Conservation (phyloP, 345 rosid genomes). For the Mallotus nudiflorus region DNA sequence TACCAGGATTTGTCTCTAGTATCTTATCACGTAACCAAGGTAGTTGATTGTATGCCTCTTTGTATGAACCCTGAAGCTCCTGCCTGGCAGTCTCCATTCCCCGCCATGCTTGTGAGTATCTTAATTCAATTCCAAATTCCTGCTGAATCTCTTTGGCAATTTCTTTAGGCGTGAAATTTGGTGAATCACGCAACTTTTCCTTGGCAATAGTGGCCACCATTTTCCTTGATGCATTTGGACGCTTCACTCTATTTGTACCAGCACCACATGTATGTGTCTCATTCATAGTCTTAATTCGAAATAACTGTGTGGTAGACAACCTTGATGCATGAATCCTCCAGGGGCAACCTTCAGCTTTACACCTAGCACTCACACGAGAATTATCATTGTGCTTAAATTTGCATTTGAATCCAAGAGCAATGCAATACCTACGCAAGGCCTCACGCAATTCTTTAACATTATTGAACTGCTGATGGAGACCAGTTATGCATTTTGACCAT, state of each 20-base stretch:
- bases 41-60: slow-evolving; percentile 27
- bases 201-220: slow-evolving; percentile 28
- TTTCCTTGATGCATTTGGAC: slow-evolving; percentile 32
- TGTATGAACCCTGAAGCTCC: slow-evolving; percentile 32
- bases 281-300: slow-evolving; percentile 24
- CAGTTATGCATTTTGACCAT: slow-evolving; percentile 35
- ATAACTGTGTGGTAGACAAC: slow-evolving; percentile 23
- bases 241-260: slow-evolving; percentile 4
- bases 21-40: slow-evolving; percentile 31
- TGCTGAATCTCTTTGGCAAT: slow-evolving; percentile 25
- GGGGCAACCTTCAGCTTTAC: slow-evolving; percentile 30
- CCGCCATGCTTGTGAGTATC: slow-evolving; percentile 27
- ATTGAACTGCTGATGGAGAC: slow-evolving; percentile 34
- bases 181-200: slow-evolving; percentile 25
- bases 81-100: slow-evolving; percentile 26
- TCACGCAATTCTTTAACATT: slow-evolving; percentile 27
- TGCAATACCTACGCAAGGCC: slow-evolving; percentile 25
- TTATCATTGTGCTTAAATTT: slow-evolving; percentile 28
- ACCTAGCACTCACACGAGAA: slow-evolving; percentile 29
- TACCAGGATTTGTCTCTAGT: slow-evolving; percentile 29
- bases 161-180: slow-evolving; percentile 26
- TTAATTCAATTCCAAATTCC: slow-evolving; percentile 34
- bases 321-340: slow-evolving; percentile 31
- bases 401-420: slow-evolving; percentile 32
- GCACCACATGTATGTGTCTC: slow-evolving; percentile 25